Conservation (phyloP, 1,139 yeast species). For the Scheffersomyces stambukii region DNA sequence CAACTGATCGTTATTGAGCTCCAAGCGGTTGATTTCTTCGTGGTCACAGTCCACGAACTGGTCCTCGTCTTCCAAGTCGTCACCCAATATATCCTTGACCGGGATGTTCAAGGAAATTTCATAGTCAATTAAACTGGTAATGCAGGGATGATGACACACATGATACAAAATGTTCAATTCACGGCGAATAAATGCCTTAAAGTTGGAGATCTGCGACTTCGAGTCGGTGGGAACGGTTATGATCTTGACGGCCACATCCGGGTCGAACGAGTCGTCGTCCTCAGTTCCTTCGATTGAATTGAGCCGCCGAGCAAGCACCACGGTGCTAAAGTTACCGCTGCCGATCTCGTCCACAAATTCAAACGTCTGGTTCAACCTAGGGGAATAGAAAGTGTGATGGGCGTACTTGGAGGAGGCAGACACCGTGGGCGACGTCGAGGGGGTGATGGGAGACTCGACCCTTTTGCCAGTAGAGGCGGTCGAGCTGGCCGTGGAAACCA, state of each 20-base stretch:
- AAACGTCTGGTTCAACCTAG: constrained; percentile 13
- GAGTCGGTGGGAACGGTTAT: constrained; percentile 30
- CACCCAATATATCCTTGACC: constrained; percentile 18
- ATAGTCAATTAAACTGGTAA: constrained; percentile 32
- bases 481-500: constrained; percentile 8
- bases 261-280: constrained; percentile 4
- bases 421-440: constrained; percentile 9
- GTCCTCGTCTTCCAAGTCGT: constrained; percentile 5
- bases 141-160: constrained; percentile 43
- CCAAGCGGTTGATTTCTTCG: background rate
- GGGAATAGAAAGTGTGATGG: constrained; percentile 12
- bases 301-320: constrained; percentile 34
- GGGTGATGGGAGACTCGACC: constrained; percentile 9
- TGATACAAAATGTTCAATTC: constrained; percentile 65
- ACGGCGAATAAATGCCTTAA: constrained; percentile 68
- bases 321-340: constrained; percentile 57
- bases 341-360: constrained; percentile 40
- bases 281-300: constrained; percentile 14
- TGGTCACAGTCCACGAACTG: background rate
- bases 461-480: constrained; percentile 5
- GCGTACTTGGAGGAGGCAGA: constrained; percentile 9
- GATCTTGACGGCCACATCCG: constrained; percentile 39
- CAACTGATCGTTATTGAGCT: constrained; percentile 36
- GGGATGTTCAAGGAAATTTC: constrained; percentile 20
- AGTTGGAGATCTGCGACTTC: constrained; percentile 25